A percentile compares a stretch with the other conserved stretches of the same genome.
phyloP scores from a whole-genome alignment of 176 grass and related monocot genomes.

The Stipa capillata region DNA sequence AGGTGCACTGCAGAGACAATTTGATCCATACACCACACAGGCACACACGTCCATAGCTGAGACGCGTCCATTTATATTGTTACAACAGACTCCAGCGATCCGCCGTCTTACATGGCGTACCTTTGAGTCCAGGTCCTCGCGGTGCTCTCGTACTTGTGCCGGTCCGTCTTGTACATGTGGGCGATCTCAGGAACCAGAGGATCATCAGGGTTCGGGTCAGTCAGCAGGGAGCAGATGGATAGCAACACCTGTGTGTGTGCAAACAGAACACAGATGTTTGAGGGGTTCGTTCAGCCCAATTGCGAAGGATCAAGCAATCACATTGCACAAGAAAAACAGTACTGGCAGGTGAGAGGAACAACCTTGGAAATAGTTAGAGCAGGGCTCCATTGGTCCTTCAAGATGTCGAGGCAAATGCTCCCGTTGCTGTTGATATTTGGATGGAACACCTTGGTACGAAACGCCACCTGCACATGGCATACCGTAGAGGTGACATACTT shows the following conservation, averaged over 20 bases:
- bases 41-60: background rate
- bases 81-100: conserved; percentile 1
- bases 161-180: conserved; percentile 73
- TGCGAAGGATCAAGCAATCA: background rate
- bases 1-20: background rate
- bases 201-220: conserved; percentile 67
- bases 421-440: conserved; percentile 80
- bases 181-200: conserved; percentile 78
- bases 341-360: background rate
- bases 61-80: background rate
- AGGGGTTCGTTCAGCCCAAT: background rate
- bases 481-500: background rate
- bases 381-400: conserved; percentile 84
- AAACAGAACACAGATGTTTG: background rate
- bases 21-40: background rate
- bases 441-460: conserved; percentile 72
- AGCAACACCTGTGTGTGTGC: conserved; percentile 38
- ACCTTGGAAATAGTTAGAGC: conserved; percentile 74
- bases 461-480: conserved; percentile 52
- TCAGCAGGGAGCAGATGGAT: conserved; percentile 68
- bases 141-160: conserved; percentile 61
- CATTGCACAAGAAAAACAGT: background rate
- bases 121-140: conserved; percentile 73
- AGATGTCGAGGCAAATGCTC: conserved; percentile 75
- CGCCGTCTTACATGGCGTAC: conserved; percentile 43